Conservation (phyloP, 805 yeast species). For the Kodamaea nitidulidarum region DNA sequence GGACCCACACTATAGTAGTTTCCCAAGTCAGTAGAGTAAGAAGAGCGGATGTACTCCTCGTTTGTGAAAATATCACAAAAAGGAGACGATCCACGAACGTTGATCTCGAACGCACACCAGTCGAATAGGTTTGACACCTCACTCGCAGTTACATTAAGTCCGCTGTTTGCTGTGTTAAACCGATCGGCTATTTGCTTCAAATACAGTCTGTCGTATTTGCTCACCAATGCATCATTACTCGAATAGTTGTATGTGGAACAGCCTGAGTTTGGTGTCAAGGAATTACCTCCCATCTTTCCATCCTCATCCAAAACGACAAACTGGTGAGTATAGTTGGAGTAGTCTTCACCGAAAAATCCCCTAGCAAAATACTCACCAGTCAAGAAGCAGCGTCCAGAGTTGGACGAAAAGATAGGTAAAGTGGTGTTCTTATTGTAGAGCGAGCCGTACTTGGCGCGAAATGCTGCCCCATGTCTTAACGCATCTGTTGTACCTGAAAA, state of each 20-base stretch:
- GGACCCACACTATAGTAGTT: slow-evolving; percentile 62
- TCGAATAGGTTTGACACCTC: slow-evolving; percentile 54
- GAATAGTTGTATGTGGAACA: slow-evolving; percentile 18
- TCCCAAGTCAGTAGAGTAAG: slow-evolving; percentile 56
- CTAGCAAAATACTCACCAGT: slow-evolving; percentile 54
- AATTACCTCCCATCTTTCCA: slow-evolving; percentile 39
- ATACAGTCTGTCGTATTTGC: slow-evolving; percentile 38
- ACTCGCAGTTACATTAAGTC: slow-evolving; percentile 44
- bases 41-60: slow-evolving; percentile 60
- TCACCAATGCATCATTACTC: slow-evolving; percentile 13
- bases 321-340: slow-evolving; percentile 27
- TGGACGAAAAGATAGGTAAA: slow-evolving; percentile 53
- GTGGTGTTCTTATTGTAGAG: slow-evolving; percentile 35
- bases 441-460: slow-evolving; percentile 47
- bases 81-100: slow-evolving; percentile 62
- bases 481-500: slow-evolving; percentile 53
- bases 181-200: slow-evolving; percentile 52
- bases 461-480: slow-evolving; percentile 45
- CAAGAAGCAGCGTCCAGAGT: slow-evolving; percentile 51
- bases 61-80: slow-evolving; percentile 67
- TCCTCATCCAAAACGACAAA: slow-evolving; percentile 46
- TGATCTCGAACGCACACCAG: slow-evolving; percentile 73
- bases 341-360: slow-evolving; percentile 53
- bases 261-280: slow-evolving; percentile 27
- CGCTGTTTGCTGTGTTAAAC: slow-evolving; percentile 52